Percentiles rank a stretch among this genome's conserved stretches.
Evolutionary conservation across 73 alveolate genomes (phyloP).

Genomic region (Paramecium sonneborni): DNA sequence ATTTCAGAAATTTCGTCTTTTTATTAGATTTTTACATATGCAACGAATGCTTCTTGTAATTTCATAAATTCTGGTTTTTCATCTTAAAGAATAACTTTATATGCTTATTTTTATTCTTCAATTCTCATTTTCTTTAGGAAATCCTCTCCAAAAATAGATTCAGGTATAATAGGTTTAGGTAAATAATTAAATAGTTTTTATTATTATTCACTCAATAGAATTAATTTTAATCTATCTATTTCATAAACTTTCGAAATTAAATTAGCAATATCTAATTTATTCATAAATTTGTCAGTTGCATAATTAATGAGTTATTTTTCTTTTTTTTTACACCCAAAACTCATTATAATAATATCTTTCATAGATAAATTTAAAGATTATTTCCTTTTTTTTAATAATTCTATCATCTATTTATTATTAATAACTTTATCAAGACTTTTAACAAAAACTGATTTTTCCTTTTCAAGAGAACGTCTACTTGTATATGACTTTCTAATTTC

Average conservation of each 20-base stretch:
- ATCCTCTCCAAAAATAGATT: not conserved
- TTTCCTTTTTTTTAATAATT: constrained; percentile 7
- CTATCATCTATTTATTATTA: not conserved
- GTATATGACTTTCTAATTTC: not conserved
- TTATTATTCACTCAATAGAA: constrained; percentile 20
- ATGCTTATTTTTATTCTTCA: not conserved
- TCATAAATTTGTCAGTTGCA: constrained; percentile 24
- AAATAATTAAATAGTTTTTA: constrained; percentile 44
- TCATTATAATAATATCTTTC: constrained; percentile 2
- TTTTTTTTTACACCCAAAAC: constrained; percentile 2
- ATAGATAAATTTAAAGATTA: not conserved
- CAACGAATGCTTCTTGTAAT: not conserved
- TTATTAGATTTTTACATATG: not conserved
- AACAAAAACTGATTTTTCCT: not conserved
- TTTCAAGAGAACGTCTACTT: not conserved
- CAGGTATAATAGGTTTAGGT: constrained; percentile 49
- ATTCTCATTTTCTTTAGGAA: not conserved
- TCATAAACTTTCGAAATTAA: constrained; percentile 29
- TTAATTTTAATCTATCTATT: constrained; percentile 32
- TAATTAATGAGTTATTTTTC: not conserved
- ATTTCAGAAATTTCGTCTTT: not conserved
- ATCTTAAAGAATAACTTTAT: not conserved
- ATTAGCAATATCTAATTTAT: constrained; percentile 36
- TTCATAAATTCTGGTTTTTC: not conserved
- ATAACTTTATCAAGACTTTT: not conserved